A percentile compares a stretch with the other conserved stretches of the same genome.
Evolutionary conservation across 495 filamentous ascomycete species (phyloP).

Genomic region (Neurospora sp.): DNA sequence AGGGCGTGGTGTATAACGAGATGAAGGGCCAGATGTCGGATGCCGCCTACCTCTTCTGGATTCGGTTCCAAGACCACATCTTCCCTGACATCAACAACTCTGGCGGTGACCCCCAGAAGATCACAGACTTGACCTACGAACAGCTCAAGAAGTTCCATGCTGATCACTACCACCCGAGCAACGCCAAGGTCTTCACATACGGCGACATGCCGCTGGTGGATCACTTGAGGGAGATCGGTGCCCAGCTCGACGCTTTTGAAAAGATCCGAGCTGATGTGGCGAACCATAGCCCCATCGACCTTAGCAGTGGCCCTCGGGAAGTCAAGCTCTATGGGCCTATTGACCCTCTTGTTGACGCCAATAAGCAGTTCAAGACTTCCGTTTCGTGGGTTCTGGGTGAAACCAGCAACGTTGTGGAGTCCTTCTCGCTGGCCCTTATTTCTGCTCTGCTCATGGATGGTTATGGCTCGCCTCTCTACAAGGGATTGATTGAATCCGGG

Average conservation of each 20-base stretch:
- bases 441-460: slow-evolving; percentile 81
- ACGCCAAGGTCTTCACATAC: slow-evolving; percentile 90
- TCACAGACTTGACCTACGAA: slow-evolving; percentile 85
- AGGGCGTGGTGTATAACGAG: slow-evolving; percentile 98
- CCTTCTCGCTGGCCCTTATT: slow-evolving; percentile 71
- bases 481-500: slow-evolving; percentile 80
- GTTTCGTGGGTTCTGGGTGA: slow-evolving; percentile 86
- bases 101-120: slow-evolving; percentile 89
- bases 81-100: slow-evolving; percentile 92
- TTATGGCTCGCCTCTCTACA: slow-evolving; percentile 90
- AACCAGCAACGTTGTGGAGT: slow-evolving; percentile 69
- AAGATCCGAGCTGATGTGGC: slow-evolving; percentile 57
- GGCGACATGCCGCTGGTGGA: slow-evolving; percentile 79
- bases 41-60: slow-evolving; percentile 90
- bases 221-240: slow-evolving; percentile 69
- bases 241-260: slow-evolving; percentile 59
- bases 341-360: slow-evolving; percentile 77
- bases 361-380: slow-evolving; percentile 87
- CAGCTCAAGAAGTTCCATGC: slow-evolving; percentile 78
- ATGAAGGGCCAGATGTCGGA: slow-evolving; percentile 99
- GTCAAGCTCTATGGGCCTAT: slow-evolving; percentile 70
- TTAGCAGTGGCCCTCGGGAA: slow-evolving; percentile 53
- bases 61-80: slow-evolving; percentile 86
- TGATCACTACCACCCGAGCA: slow-evolving; percentile 92
- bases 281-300: slow-evolving; percentile 65